Percentiles rank a stretch among this genome's conserved stretches.
Evolutionary conservation across 257 asterid species (phyloP).

Genomic region (Solanum medicagineum): DNA sequence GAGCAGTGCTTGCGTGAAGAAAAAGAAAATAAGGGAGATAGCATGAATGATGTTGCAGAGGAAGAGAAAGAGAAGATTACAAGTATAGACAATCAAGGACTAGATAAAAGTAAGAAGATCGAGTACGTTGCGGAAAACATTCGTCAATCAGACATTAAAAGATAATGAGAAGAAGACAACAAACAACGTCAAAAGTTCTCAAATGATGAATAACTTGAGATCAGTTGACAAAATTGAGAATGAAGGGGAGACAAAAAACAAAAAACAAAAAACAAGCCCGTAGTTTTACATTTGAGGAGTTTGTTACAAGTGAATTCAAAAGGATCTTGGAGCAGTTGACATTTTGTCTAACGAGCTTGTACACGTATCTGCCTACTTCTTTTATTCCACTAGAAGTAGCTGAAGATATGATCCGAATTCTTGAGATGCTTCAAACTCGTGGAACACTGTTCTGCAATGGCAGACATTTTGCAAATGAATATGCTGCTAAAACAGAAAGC

Average conservation of each 20-base stretch:
- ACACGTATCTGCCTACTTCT: constrained; percentile 29
- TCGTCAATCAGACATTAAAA: not conserved
- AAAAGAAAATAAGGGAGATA: not conserved
- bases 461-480: not conserved
- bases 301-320: constrained; percentile 1
- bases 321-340: not conserved
- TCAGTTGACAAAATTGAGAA: not conserved
- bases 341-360: constrained; percentile 15
- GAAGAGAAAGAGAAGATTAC: not conserved
- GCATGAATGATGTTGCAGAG: not conserved
- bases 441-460: not conserved
- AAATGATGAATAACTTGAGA: not conserved
- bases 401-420: constrained; percentile 7
- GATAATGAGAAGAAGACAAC: constrained; percentile 2
- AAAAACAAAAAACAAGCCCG: not conserved
- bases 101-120: not conserved
- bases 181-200: not conserved
- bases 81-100: not conserved
- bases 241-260: not conserved
- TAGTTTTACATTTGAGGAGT: constrained; percentile 30
- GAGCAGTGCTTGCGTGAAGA: not conserved
- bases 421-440: constrained; percentile 8
- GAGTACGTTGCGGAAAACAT: constrained; percentile 5
- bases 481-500: not conserved
- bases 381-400: constrained; percentile 13